Evolutionary conservation across 2,329 filamentous ascomycete species (phyloP).

Genomic region (Diatrype stigma): DNA sequence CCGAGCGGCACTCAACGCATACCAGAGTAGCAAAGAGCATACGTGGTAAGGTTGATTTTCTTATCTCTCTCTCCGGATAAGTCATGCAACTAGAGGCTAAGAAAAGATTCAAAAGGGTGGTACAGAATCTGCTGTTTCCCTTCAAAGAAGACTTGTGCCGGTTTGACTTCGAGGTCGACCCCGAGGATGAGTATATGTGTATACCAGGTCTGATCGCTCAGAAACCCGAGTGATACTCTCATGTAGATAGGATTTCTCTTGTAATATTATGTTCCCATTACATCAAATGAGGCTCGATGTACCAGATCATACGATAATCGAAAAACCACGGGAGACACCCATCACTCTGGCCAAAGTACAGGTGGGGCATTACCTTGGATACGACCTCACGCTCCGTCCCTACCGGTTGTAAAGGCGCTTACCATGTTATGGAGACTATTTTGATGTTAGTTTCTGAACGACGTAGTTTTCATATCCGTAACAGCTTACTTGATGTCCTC

Average conservation of each 20-base stretch:
- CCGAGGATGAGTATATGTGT: constrained; percentile 6
- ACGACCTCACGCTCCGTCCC: no score
- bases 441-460: no score
- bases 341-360: no score
- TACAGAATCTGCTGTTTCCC: constrained; percentile 46
- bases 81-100: background rate
- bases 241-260: background rate
- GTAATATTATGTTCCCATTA: no score
- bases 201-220: background rate
- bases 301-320: no score
- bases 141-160: constrained; percentile 48
- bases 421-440: no score
- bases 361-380: no score
- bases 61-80: background rate
- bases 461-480: no score
- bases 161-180: constrained; percentile 46
- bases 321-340: no score
- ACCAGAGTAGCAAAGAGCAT: constrained; percentile 50
- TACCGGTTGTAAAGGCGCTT: no score
- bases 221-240: background rate
- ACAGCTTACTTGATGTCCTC: no score
- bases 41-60: constrained; percentile 33
- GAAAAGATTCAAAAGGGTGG: constrained; percentile 39
- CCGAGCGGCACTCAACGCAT: constrained; percentile 40
- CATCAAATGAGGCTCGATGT: no score